These are phyloP conservation scores for Suillus paluster DNA, from an alignment of 768 basidiomycete species.

Conservation along the genomic window DNA sequence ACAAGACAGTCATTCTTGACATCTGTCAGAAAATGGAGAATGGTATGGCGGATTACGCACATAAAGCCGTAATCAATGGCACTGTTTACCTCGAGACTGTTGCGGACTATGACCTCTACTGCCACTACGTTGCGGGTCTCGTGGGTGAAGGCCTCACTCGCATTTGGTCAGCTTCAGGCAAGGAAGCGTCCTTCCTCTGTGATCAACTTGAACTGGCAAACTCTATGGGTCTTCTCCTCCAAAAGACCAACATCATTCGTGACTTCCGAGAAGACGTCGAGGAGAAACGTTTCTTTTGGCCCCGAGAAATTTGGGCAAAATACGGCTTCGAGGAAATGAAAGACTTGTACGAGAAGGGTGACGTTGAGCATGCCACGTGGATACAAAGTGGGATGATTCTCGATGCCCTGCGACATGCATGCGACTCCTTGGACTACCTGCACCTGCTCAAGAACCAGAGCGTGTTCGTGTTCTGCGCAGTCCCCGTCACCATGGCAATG, in stretches of 20 bases:
- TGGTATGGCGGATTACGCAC: constrained; percentile 96
- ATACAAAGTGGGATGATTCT: constrained; percentile 89
- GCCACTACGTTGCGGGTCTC: constrained; percentile 97
- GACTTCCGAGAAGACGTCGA: constrained; percentile 93
- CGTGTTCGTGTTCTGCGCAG: constrained; percentile 95
- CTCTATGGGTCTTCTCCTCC: constrained; percentile 93
- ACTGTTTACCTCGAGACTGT: constrained; percentile 73
- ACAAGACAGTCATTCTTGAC: constrained; percentile 79
- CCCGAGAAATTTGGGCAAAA: constrained; percentile 85
- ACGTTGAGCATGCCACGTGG: constrained; percentile 71
- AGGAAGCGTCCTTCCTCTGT: constrained; percentile 75
- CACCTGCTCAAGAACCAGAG: constrained; percentile 85
- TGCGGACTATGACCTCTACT: constrained; percentile 94
- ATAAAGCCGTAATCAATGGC: constrained; percentile 75
- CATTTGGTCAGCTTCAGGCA: constrained; percentile 83
- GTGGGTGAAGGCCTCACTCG: constrained; percentile 95
- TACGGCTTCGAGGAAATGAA: constrained; percentile 76
- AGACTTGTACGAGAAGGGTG: constrained; percentile 64
- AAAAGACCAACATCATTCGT: constrained; percentile 98
- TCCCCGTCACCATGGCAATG: constrained; percentile 94
- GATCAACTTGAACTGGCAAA: constrained; percentile 88
- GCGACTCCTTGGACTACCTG: constrained; percentile 90
- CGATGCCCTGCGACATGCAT: constrained; percentile 83
- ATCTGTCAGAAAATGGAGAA: constrained; percentile 86
- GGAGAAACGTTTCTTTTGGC: constrained; percentile 91